These are phyloP conservation scores for Turnera subulata DNA, from an alignment of 345 rosid species.

Conservation along the genomic window DNA sequence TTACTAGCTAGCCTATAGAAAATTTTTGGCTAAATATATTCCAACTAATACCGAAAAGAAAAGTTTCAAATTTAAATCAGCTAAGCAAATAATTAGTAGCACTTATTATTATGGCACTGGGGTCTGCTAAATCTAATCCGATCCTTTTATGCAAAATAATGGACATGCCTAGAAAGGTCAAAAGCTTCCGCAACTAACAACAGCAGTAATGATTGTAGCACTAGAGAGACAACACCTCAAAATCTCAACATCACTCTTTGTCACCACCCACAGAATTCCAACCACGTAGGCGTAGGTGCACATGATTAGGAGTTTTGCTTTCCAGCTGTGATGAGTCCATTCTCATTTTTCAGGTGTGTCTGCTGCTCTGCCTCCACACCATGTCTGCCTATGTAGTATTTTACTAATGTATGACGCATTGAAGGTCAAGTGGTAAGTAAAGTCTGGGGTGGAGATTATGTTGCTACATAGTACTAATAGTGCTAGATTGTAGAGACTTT, in stretches of 20 bases:
- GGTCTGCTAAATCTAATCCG: slow-evolving; percentile 19
- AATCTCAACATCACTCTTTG: slow-evolving; percentile 11
- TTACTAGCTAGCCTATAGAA: too few relatives aligned
- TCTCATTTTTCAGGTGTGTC: not conserved
- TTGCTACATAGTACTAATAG: not conserved
- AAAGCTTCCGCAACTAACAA: slow-evolving; percentile 30
- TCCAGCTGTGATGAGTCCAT: slow-evolving; percentile 17
- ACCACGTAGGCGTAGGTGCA: slow-evolving; percentile 22
- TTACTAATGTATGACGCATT: too few relatives aligned
- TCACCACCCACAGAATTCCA: slow-evolving; percentile 20
- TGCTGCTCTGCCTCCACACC: not conserved
- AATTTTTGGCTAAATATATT: too few relatives aligned
- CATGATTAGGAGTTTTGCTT: slow-evolving; percentile 15
- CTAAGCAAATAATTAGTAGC: slow-evolving; percentile 9
- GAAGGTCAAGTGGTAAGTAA: not conserved
- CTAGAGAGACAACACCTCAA: slow-evolving; percentile 18
- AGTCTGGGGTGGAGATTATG: slow-evolving; percentile 5
- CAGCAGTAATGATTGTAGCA: slow-evolving; percentile 5
- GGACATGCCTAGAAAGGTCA: slow-evolving; percentile 12
- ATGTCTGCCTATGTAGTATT: too few relatives aligned
- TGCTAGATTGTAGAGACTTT: too few relatives aligned
- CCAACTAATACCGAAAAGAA: too few relatives aligned
- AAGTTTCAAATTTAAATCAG: slow-evolving; percentile 23
- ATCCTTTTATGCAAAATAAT: slow-evolving; percentile 1
- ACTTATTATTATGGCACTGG: slow-evolving; percentile 5